These are phyloP conservation scores for Plasmodium ovale DNA, from an alignment of 169 alveolate species.

Conservation along the genomic window DNA sequence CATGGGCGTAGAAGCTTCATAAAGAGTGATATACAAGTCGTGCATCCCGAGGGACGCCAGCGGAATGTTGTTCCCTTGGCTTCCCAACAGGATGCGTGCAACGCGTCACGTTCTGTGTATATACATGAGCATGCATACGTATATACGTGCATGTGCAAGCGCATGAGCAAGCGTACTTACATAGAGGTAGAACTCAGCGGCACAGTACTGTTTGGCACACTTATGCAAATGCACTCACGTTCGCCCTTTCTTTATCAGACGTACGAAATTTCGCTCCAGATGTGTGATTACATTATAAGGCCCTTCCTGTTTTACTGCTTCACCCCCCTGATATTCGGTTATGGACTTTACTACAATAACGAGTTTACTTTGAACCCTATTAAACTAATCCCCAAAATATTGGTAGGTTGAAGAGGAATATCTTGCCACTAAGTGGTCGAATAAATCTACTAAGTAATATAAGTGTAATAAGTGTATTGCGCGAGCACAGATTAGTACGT, in stretches of 20 bases:
- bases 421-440: too few species aligned
- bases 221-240: background rate
- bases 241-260: conserved; percentile 14
- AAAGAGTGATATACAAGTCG: too few species aligned
- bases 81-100: too few species aligned
- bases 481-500: too few species aligned
- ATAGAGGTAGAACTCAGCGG: background rate
- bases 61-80: too few species aligned
- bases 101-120: too few species aligned
- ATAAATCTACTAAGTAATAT: too few species aligned
- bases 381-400: conserved; percentile 64
- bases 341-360: conserved; percentile 61
- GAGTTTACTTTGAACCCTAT: conserved; percentile 67
- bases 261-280: conserved; percentile 14
- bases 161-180: background rate
- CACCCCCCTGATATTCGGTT: conserved; percentile 74
- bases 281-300: conserved; percentile 58
- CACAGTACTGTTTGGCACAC: background rate
- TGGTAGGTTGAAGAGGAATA: conserved; percentile 47
- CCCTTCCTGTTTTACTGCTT: conserved; percentile 61
- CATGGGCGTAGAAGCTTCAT: too few species aligned
- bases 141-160: background rate
- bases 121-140: background rate
- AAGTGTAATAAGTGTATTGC: too few species aligned
- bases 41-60: too few species aligned